Conservation (phyloP, 2,329 filamentous ascomycete species). For the Claviceps sp. region DNA sequence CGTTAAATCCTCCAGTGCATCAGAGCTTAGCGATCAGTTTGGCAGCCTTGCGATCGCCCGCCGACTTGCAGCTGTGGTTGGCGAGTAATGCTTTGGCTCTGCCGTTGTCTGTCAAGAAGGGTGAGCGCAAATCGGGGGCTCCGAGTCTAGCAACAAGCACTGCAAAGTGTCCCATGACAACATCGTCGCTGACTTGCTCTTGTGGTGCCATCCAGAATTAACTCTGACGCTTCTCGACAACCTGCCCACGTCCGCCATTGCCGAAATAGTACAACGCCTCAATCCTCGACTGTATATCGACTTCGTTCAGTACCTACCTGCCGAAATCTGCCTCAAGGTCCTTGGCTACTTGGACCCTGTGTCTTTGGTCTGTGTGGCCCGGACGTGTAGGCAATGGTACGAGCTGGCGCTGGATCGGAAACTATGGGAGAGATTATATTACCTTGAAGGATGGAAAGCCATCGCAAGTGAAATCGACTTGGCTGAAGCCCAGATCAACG, state of each 20-base stretch:
- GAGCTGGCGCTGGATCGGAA: constrained; percentile 67
- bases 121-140: not conserved
- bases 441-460: constrained; percentile 73
- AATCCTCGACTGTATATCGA: constrained; percentile 84
- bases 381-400: constrained; percentile 72
- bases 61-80: constrained; percentile 37
- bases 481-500: constrained; percentile 50
- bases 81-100: constrained; percentile 35
- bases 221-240: constrained; percentile 66
- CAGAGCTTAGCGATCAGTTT: constrained; percentile 20
- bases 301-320: constrained; percentile 71
- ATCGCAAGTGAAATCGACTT: constrained; percentile 49
- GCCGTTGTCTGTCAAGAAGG: constrained; percentile 31
- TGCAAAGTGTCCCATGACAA: not conserved
- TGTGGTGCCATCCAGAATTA: constrained; percentile 43
- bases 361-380: constrained; percentile 67
- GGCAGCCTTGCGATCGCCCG: constrained; percentile 23
- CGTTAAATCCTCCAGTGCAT: constrained; percentile 31
- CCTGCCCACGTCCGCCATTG: constrained; percentile 67
- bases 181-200: constrained; percentile 7
- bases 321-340: constrained; percentile 82
- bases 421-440: constrained; percentile 76
- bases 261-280: constrained; percentile 65
- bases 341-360: constrained; percentile 73
- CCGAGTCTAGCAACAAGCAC: not conserved